Evolutionary conservation across 2,329 filamentous ascomycete genomes (phyloP), one percentile per base, ranked within the genome.

Genomic region (Neonectria punicea): DNA sequence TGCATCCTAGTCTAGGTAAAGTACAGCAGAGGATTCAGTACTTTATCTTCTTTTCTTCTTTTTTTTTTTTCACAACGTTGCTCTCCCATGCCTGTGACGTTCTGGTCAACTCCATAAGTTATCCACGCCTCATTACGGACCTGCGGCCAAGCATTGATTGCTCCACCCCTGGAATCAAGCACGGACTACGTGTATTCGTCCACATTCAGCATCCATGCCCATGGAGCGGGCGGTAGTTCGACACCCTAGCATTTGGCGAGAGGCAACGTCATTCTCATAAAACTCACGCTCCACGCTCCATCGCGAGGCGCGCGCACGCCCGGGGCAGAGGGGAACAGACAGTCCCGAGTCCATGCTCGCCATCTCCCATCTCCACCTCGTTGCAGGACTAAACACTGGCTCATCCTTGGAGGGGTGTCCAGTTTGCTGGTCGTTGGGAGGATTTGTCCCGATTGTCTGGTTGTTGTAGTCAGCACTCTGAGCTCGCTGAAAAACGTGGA

Each of bases 401-500:
- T 18, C 30, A 5, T 11, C 16, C 14, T 32, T 13, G 28, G 16
- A 14, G 47, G 25, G 9, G 22, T 8, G 47, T 53, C 41, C 30
- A 63, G 41, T 43, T 9, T 36, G 43, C 47, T 25, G 47, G 49
- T 28, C 32, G 18, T 32, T 25, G 54, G 54, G 55, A 58, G 54
- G 53, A 57, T 62, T 58, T 11, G 47, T 62, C 47, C 60, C 60
- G 22, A 34, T 62, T 62, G 30, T 51, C 32, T 36, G 61, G 49
- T 50, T 59, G 46, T 16, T 16, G 11, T 11, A 20, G 22, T 32
- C 13, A 36, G 22, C 32, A 36, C 44, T 32, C n/a, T 57, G 28
- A 36, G 20, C 41, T 32, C 25, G 3, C 5, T 16, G 16, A 20
- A n/a, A 14, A 55, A 49, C 25, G 14, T 30, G 9, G 16, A 11